Conservation (phyloP, 306 rosid species). For the Malus sylvestris region DNA sequence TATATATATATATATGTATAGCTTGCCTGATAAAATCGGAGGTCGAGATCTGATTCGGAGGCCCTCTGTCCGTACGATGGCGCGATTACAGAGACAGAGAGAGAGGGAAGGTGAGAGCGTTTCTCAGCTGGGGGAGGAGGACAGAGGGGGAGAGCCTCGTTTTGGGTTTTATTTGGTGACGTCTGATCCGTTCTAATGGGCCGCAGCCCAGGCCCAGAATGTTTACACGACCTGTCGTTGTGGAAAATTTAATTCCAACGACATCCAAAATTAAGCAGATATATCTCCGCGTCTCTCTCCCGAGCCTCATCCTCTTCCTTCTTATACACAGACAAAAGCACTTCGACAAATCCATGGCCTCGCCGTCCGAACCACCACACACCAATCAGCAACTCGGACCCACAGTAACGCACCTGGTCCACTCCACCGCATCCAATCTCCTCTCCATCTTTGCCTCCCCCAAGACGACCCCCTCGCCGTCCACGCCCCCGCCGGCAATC, state of each 20-base stretch:
- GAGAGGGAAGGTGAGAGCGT: neutral
- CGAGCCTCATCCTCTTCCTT: neutral
- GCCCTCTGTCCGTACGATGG: conserved; percentile 8
- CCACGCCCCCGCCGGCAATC: conserved; percentile 17
- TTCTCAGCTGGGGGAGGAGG: neutral
- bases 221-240: neutral
- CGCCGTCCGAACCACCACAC: conserved; percentile 36
- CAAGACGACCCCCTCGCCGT: conserved; percentile 20
- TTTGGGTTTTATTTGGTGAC: neutral
- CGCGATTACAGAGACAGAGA: neutral
- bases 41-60: conserved; percentile 22
- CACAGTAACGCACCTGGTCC: conserved; percentile 46
- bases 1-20: no score
- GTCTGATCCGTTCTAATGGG: neutral
- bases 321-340: neutral
- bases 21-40: conserved; percentile 9
- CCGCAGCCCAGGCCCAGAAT: neutral
- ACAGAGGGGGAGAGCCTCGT: neutral
- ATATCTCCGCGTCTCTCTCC: neutral
- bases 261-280: neutral
- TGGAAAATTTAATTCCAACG: neutral
- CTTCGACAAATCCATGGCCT: conserved; percentile 40
- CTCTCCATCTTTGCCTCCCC: conserved; percentile 38
- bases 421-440: conserved; percentile 54
- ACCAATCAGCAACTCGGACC: conserved; percentile 17